These are phyloP conservation scores for Echria macrotheca DNA, from an alignment of 495 filamentous ascomycete genomes.

Conservation along the genomic window DNA sequence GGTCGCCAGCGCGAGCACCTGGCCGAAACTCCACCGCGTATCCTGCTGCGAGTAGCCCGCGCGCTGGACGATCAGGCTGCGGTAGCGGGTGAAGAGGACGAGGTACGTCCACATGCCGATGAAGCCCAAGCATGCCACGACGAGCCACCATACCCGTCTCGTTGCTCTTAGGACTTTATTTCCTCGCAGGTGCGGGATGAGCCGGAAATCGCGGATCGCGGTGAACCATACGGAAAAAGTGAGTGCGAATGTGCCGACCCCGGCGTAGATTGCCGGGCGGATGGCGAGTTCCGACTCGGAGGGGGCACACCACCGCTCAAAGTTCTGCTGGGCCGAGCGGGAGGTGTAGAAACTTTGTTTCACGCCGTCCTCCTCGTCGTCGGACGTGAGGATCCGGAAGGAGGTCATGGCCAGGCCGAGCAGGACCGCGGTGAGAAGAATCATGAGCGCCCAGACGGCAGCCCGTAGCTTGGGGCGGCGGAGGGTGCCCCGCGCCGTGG, in stretches of 20 bases:
- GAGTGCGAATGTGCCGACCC: not conserved
- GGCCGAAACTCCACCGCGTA: conserved; percentile 2
- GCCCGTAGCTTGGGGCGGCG: not conserved
- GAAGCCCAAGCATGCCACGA: not conserved
- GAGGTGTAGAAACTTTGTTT: not conserved
- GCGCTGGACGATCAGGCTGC: not conserved
- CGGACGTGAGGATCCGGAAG: not conserved
- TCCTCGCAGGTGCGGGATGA: not conserved
- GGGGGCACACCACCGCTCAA: conserved; percentile 6
- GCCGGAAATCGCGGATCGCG: not conserved
- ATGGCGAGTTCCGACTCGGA: not conserved
- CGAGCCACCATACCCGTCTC: not conserved
- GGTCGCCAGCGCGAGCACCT: not conserved
- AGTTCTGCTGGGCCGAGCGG: not conserved
- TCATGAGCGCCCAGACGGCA: not conserved
- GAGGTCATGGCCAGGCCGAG: not conserved
- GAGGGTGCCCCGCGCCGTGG: not conserved
- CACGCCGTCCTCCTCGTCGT: not conserved
- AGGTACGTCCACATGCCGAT: conserved; percentile 8
- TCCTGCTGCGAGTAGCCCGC: conserved; percentile 6
- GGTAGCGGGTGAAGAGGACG: conserved; percentile 3
- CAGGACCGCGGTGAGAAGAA: not conserved
- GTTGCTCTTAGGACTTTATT: not conserved
- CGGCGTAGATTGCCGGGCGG: not conserved
- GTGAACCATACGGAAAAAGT: not conserved